Evolutionary conservation across 129 eudicot species (phyloP).

Genomic region (Escallonia rubra): DNA sequence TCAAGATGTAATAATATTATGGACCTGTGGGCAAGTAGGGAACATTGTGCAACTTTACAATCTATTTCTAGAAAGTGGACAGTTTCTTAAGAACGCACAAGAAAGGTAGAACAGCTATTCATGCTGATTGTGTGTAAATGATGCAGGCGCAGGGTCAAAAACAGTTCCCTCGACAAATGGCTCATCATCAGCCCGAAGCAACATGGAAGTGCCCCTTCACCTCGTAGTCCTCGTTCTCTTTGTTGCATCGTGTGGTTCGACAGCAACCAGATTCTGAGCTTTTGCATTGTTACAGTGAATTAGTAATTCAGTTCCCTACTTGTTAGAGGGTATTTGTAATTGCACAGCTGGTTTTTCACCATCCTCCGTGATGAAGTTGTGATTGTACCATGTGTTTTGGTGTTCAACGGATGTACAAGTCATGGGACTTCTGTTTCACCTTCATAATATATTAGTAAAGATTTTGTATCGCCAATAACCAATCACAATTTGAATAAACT

Average conservation of each 20-base stretch:
- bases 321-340: slow-evolving; percentile 12
- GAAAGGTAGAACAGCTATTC: too few relatives aligned
- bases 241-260: slow-evolving; percentile 28
- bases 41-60: too few relatives aligned
- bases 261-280: slow-evolving; percentile 20
- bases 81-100: too few relatives aligned
- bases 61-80: too few relatives aligned
- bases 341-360: neutral
- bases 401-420: neutral
- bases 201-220: slow-evolving; percentile 17
- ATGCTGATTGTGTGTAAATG: neutral
- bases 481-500: too few relatives aligned
- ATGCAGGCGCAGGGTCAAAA: slow-evolving; percentile 47
- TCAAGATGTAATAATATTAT: too few relatives aligned
- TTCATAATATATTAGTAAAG: neutral
- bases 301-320: slow-evolving; percentile 3
- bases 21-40: too few relatives aligned
- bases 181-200: slow-evolving; percentile 32
- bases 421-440: neutral
- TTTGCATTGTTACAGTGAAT: slow-evolving; percentile 5
- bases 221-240: slow-evolving; percentile 23
- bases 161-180: slow-evolving; percentile 35
- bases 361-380: neutral
- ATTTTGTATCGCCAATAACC: too few relatives aligned
- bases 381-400: slow-evolving; percentile 12